phyloP scores from a whole-genome alignment of 1,139 yeast species.

The Debaryomyces subglobosus region DNA sequence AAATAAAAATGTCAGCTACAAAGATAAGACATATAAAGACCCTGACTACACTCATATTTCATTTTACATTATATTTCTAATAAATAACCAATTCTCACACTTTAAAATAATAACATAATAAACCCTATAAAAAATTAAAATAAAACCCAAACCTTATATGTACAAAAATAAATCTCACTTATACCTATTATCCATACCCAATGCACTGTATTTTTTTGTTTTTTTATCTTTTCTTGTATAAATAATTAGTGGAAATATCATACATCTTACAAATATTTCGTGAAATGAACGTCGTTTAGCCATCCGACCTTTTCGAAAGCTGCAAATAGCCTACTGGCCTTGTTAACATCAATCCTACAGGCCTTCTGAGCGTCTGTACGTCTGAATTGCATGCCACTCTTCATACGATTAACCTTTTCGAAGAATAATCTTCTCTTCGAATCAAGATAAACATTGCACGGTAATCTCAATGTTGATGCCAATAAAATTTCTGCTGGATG shows the following conservation, averaged over 20 bases:
- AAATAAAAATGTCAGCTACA: no score
- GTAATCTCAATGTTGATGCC: conserved; percentile 87
- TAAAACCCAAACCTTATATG: conserved; percentile 7
- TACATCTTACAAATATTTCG: conserved; percentile 38
- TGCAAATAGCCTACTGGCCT: conserved; percentile 89
- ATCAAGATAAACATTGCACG: conserved; percentile 85
- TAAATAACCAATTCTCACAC: conserved; percentile 4
- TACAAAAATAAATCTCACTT: conserved; percentile 2
- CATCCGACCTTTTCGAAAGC: conserved; percentile 96
- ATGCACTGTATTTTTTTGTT: background rate
- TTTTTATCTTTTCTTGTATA: conserved; percentile 3
- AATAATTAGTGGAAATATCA: background rate
- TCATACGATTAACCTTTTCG: conserved; percentile 82
- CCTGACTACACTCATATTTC: background rate
- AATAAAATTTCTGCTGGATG: conserved; percentile 92
- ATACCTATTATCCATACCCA: conserved; percentile 7
- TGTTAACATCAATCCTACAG: conserved; percentile 94
- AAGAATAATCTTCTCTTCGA: conserved; percentile 87
- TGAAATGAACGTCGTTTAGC: conserved; percentile 80
- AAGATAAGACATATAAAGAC: no score
- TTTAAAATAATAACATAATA: conserved; percentile 3
- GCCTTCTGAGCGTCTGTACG: conserved; percentile 98
- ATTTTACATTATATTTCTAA: conserved; percentile 3
- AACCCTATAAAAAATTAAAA: background rate
- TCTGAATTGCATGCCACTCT: conserved; percentile 80